A percentile compares a stretch with the other conserved stretches of the same genome.
These are phyloP conservation scores for Trichomonascaceae sp. DNA, from an alignment of 1,139 yeast species.

Conservation along the genomic window DNA sequence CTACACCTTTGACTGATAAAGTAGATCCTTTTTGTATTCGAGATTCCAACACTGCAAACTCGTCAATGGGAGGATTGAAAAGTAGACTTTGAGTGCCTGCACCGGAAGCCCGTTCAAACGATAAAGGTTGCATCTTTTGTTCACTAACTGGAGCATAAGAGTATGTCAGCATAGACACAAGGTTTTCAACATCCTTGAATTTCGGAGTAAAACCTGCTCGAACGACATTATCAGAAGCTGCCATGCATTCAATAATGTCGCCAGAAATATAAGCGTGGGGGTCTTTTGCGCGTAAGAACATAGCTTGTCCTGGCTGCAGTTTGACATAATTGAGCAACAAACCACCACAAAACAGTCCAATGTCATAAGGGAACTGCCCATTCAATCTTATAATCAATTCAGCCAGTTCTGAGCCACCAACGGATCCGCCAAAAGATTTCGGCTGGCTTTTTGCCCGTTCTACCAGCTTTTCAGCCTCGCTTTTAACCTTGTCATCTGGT, in stretches of 20 bases:
- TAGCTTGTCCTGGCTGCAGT: conserved; percentile 88
- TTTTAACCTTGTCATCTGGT: conserved; percentile 46
- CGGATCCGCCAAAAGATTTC: conserved; percentile 30
- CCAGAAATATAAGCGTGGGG: conserved; percentile 98
- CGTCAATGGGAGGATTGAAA: conserved; percentile 95
- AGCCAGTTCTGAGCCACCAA: conserved; percentile 49
- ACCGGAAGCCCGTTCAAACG: conserved; percentile 55
- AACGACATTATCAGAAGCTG: conserved; percentile 96
- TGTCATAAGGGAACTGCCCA: conserved; percentile 84
- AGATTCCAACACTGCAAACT: conserved; percentile 85
- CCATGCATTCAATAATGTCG: conserved; percentile 98
- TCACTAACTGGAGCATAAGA: conserved; percentile 82
- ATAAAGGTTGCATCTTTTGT: conserved; percentile 76
- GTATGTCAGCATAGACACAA: conserved; percentile 88
- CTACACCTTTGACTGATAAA: conserved; percentile 49
- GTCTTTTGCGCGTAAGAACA: conserved; percentile 93
- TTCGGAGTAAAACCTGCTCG: conserved; percentile 98
- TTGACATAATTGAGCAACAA: conserved; percentile 81
- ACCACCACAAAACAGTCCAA: conserved; percentile 95
- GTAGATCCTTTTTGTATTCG: conserved; percentile 44
- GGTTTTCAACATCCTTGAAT: conserved; percentile 86
- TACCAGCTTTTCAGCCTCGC: conserved; percentile 56
- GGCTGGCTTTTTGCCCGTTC: conserved; percentile 45
- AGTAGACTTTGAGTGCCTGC: conserved; percentile 44
- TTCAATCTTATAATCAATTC: conserved; percentile 69